Percentiles rank a stretch among this genome's conserved stretches.
Evolutionary conservation across 2,329 filamentous ascomycete species (phyloP).

Genomic region (Alternaria incomplexa): DNA sequence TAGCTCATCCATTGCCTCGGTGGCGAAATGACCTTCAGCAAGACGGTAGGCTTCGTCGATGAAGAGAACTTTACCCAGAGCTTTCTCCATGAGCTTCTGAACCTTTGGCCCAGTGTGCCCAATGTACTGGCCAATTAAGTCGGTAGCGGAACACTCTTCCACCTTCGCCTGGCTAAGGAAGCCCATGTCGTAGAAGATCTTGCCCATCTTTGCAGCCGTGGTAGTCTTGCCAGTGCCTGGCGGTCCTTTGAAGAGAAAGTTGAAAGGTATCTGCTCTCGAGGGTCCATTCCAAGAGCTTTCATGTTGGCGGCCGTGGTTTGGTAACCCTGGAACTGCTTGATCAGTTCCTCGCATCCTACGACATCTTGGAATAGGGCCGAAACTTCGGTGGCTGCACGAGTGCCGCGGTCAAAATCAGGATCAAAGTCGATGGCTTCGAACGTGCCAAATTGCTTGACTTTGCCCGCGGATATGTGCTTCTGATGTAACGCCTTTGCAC

Average conservation of each 20-base stretch:
- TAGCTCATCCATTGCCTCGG: slow-evolving; percentile 61
- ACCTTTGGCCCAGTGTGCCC: slow-evolving; percentile 75
- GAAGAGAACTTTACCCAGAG: slow-evolving; percentile 70
- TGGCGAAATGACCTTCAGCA: slow-evolving; percentile 62
- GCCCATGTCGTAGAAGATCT: slow-evolving; percentile 77
- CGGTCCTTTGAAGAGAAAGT: slow-evolving; percentile 71
- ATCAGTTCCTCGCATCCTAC: slow-evolving; percentile 66
- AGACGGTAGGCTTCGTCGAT: slow-evolving; percentile 77
- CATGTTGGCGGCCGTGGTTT: slow-evolving; percentile 60
- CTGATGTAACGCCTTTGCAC: slow-evolving; percentile 62
- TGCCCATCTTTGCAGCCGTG: slow-evolving; percentile 74
- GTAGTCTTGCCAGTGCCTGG: slow-evolving; percentile 76
- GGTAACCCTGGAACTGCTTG: slow-evolving; percentile 60
- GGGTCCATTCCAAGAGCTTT: slow-evolving; percentile 61
- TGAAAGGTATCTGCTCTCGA: slow-evolving; percentile 66
- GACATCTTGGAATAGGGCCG: slow-evolving; percentile 62
- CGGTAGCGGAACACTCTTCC: slow-evolving; percentile 69
- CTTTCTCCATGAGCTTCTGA: slow-evolving; percentile 63
- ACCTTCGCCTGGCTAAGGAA: slow-evolving; percentile 67
- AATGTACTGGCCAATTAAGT: slow-evolving; percentile 71
- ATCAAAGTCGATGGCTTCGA: slow-evolving; percentile 63
- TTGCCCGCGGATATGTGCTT: slow-evolving; percentile 46
- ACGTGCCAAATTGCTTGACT: slow-evolving; percentile 30
- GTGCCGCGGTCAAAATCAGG: slow-evolving; percentile 63
- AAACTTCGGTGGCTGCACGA: slow-evolving; percentile 52